phyloP scores from a whole-genome alignment of 495 filamentous ascomycete genomes.

The Talaromyces borbonicus region DNA sequence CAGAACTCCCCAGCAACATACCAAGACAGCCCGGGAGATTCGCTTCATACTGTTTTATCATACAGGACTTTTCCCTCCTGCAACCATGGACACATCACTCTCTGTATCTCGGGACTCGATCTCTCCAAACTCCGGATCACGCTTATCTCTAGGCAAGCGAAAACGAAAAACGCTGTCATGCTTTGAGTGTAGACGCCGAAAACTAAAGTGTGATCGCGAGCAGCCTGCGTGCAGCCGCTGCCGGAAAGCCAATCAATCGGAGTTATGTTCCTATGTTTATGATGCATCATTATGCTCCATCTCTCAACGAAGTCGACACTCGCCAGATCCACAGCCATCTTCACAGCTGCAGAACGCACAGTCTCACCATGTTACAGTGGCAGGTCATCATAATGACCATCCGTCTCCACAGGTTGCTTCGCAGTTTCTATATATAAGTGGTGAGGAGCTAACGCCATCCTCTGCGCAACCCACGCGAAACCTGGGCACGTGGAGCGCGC shows the following conservation, averaged over 20 bases:
- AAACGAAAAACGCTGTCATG: conserved; percentile 21
- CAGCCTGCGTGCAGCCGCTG: conserved; percentile 26
- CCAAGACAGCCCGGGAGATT: too few relatives aligned
- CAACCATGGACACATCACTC: not conserved
- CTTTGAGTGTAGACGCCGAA: conserved; percentile 25
- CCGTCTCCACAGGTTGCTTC: not conserved
- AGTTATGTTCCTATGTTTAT: conserved; percentile 16
- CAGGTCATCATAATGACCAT: not conserved
- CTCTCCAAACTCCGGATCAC: not conserved
- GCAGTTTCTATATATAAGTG: conserved; percentile 1
- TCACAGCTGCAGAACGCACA: not conserved
- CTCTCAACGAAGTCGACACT: not conserved
- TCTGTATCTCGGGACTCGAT: not conserved
- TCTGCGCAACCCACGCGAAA: not conserved
- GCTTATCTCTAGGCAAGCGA: not conserved
- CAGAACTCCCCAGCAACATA: too few relatives aligned
- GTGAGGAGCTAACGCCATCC: not conserved
- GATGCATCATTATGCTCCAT: not conserved
- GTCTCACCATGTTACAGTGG: not conserved
- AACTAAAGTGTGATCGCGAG: conserved; percentile 25
- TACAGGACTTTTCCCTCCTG: not conserved
- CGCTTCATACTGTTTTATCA: too few relatives aligned
- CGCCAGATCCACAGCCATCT: not conserved
- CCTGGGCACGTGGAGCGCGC: conserved; percentile 4
- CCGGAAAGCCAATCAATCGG: conserved; percentile 15